Evolutionary conservation across 352 stramenopile species (phyloP), one percentile per base, ranked within the genome.

Genomic region (Globisporangium camurandrum): DNA sequence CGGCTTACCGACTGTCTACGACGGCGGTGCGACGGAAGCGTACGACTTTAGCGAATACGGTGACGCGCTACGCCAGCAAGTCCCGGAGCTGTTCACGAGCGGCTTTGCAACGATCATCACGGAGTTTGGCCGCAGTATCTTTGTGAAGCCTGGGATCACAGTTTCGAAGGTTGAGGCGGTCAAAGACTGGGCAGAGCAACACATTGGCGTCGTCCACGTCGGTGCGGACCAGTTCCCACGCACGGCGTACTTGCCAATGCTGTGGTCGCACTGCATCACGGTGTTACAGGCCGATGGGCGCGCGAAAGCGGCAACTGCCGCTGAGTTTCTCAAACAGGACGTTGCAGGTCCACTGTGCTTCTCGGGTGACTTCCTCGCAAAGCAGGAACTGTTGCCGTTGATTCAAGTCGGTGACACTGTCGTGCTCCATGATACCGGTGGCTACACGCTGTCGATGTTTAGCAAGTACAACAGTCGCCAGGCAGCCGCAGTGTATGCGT

Each of bases 281-380:
- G 71, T 95, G 24, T 70, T 95, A n/a, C 49, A 61, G 33, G 45
- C 42, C 2, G 54, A 75, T 1, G 88, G 84, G 22, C 50, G 40
- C 12, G 56, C 64, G 23, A 92, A 93, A 49, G 23, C 36, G 1
- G 37, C 49, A 8, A 61, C 51, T 11, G 61, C 48, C 22, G 55
- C 48, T n/a, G 23, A 42, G 31, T 83, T 80, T 42, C 33, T 88
- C 5, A 67, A 58, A 49, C 80, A 93, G 49, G 81, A 97, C 46
- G 85, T 97, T 40, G 91, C 86, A 0, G 91, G 91, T 0, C 91
- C 91, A 20, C 74, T 97, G 9, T 97, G 91, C 58, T 97, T 97
- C 49, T 89, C 84, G 10, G 91, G 90, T 3, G 91, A 97, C 54
- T 85, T 97, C 44, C 54, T 97, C 11, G 84, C 74, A 27, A 84